Evolutionary conservation across 2,329 filamentous ascomycete species (phyloP), one percentile per base, ranked within the genome.

Genomic region (Pseudocercospora eumusae): DNA sequence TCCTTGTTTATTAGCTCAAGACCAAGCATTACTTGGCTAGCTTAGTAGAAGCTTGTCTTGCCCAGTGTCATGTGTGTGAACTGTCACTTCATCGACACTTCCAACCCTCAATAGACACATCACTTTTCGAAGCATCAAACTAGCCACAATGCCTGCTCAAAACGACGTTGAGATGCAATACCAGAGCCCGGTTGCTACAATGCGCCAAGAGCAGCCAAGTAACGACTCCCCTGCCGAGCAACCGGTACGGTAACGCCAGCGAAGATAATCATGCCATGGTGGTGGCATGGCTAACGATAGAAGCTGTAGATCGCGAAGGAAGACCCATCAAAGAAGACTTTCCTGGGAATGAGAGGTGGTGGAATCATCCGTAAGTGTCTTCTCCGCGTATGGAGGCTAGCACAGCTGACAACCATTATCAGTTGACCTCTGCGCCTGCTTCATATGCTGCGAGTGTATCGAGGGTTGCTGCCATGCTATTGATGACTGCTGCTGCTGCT

Each of bases 401-500:
- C n/a, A 36, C 6, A 33, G 23, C 55, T 60, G 56, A 59, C 42
- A 7, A 23, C 11, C 45, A 42, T 45, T 6, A 11, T 20, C 47
- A 71, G 69, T 71, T 50, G 69, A 71, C 57, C 57, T 70, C 13
- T 71, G 69, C 57, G 69, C 69, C 49, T 71, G 69, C 62, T 71
- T 71, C 68, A 70, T 71, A 61, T 71, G 69, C 64, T 71, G 69
- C 64, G 69, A 71, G 56, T 68, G 66, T 59, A 62, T 69, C 64
- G 68, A 63, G 62, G 68, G 60, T 45, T 65, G 68, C 64, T 70
- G 68, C 62, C 40, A 67, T 52, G 66, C 64, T n/a, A 56, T 71
- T 40, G 69, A 71, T 52, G 69, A 71, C 58, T 70, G 69, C 64
- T 71, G 69, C 56, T 71, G 69, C 63, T 71, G 69, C 57, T 70